Base-by-base conservation (phyloP, 495 filamentous ascomycete genomes). In the Penicillium nucicola region DNA sequence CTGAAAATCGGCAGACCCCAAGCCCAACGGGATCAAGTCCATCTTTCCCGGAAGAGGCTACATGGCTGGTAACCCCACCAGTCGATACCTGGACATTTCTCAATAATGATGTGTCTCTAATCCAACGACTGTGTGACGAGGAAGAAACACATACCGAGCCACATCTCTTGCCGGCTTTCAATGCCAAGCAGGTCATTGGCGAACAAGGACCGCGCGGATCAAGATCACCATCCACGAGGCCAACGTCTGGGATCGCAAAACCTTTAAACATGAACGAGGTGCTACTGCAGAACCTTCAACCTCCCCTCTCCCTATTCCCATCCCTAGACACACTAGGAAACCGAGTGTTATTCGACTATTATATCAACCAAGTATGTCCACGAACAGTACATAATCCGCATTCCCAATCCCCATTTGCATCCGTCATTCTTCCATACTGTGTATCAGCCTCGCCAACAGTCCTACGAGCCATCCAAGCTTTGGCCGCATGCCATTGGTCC, bases 401-500 rank as follows among this genome's bases (percentile, higher is more conserved):
- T n/a, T 48, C 50, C 11, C 28, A 42, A 20, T 57, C 54, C 2
- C 54, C 54, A 1, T 57, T 57, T 28, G 44, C 54, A 9, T 52
- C 54, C 13, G 49, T 57, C 14, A 44, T 57, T 30, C 49, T 57
- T 11, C 54, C 54, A n/a, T 57, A 48, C 7, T 28, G 25, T 28
- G 5, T 28, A 28, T 28, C 25, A 28, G 25, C 25, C 25, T 28
- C 25, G 25, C 32, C 40, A 3, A 40, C 28, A 3, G 54, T 52
- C 3, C 13, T 57, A 8, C 23, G 34, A 25, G 54, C 54, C 5
- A 33, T 57, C 20, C 43, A 48, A 37, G 54, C 54, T 6, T 20
- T 57, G 32, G 48, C 48, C 0, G 54, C 54, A 8, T 57, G 54
- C 18, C 45, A 52, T 36, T 57, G 54, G 54, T 37, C 49, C 13